Evolutionary conservation across 2,329 filamentous ascomycete genomes (phyloP).

Genomic region (Aspergillus awamori): DNA sequence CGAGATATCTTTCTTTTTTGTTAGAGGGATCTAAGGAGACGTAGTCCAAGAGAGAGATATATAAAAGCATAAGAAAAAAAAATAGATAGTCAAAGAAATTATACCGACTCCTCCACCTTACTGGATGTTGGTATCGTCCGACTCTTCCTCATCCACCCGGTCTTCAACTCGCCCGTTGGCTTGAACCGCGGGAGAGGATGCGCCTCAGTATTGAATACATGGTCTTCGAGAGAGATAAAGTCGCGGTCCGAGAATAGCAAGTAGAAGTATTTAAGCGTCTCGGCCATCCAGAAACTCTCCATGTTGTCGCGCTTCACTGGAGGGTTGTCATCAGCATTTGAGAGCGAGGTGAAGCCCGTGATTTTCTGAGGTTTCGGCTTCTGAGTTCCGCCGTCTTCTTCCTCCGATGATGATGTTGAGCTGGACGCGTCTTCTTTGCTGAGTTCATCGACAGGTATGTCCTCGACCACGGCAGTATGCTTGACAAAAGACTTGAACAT

Average conservation of each 20-base stretch:
- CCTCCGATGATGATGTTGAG: no score
- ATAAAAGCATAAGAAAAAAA: not conserved
- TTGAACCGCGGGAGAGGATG: constrained; percentile 88
- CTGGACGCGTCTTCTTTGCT: constrained; percentile 15
- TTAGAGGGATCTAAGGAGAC: not conserved
- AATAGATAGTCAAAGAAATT: not conserved
- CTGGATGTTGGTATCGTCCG: not conserved
- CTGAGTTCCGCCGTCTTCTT: constrained; percentile 1
- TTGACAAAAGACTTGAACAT: constrained; percentile 94
- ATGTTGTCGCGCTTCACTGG: constrained; percentile 80
- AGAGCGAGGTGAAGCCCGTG: constrained; percentile 76
- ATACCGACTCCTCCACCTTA: not conserved
- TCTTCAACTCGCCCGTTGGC: constrained; percentile 56
- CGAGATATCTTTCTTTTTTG: not conserved
- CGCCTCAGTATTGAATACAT: constrained; percentile 95
- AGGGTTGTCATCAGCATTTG: constrained; percentile 72
- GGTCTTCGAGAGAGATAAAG: constrained; percentile 77
- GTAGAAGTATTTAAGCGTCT: constrained; percentile 98
- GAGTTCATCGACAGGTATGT: constrained; percentile 22
- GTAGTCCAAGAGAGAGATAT: not conserved
- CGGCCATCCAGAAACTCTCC: constrained; percentile 99
- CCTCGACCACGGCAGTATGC: constrained; percentile 76
- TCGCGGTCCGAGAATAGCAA: constrained; percentile 86
- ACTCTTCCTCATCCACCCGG: constrained; percentile 42
- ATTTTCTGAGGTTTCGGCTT: constrained; percentile 24